phyloP scores from a whole-genome alignment of 2,329 filamentous ascomycete genomes.

The Phyllosticta citriasiana region DNA sequence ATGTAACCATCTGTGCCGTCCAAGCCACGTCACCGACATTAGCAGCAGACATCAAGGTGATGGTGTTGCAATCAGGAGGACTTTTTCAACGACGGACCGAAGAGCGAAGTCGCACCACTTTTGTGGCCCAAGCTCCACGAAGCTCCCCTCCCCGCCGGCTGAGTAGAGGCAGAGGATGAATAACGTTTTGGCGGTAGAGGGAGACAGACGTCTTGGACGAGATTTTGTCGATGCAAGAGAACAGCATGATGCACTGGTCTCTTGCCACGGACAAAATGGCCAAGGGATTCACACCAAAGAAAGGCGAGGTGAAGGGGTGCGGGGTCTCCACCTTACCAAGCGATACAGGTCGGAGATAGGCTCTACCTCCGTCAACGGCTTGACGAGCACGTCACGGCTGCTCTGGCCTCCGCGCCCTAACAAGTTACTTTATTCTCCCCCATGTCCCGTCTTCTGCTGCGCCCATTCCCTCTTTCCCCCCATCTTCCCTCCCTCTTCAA shows the following conservation, averaged over 20 bases:
- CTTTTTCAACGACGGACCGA: too few relatives aligned
- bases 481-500: not conserved
- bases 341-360: conserved; percentile 1
- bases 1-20: not conserved
- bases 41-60: conserved; percentile 16
- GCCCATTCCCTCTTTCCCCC: not conserved
- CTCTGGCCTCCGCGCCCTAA: not conserved
- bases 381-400: not conserved
- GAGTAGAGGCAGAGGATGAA: too few relatives aligned
- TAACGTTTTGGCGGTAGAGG: too few relatives aligned
- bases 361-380: not conserved
- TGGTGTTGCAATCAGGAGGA: not conserved
- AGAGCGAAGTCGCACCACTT: too few relatives aligned
- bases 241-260: too few relatives aligned
- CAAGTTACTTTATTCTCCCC: not conserved
- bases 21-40: conserved; percentile 16
- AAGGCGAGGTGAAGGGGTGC: too few relatives aligned
- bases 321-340: not conserved
- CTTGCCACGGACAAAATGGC: too few relatives aligned
- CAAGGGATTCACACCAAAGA: too few relatives aligned
- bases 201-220: too few relatives aligned
- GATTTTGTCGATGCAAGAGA: too few relatives aligned
- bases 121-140: too few relatives aligned
- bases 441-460: not conserved
- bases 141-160: too few relatives aligned